Evolutionary conservation across 2,329 filamentous ascomycete species (phyloP), one percentile per base, ranked within the genome.

Genomic region (Aspergillus puulaauensis): DNA sequence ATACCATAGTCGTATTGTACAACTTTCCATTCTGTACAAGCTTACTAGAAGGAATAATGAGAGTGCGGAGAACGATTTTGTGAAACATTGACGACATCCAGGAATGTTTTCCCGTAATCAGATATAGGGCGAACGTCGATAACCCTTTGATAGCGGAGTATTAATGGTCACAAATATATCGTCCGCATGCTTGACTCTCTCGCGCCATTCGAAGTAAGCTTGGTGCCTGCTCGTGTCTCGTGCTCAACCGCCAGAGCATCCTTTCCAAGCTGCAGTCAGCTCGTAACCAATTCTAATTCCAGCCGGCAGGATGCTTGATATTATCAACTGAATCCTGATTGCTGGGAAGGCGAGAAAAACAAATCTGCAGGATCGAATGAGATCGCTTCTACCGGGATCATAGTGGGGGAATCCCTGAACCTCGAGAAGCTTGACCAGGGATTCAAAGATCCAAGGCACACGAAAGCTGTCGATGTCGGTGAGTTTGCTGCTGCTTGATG

Each of bases 351-450:
- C 6, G 11, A 48, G 23, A 33, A 44, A 50, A 55, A 50, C 27
- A 45, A 43, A 50, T 44, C 19, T 45, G 14, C 40, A 8, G 39
- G 45, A 33, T 50, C 51, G 35, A 58, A 58, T 56, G 23, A 54
- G 47, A 57, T 54, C 52, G 41, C 41, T 33, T 40, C 48, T 43
- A 8, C 9, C 40, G 15, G 37, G n/a, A 19, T 43, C 39, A 47
- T 54, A 53, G 62, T 64, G 62, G 63, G 58, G 60, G 58, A 12
- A 61, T 64, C 62, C 62, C 56, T 65, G 60, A 60, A 57, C 59
- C 51, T 56, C 46, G 46, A 35, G 63, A 65, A 65, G 63, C 63
- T 65, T 65, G 63, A 57, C 63, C 57, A 58, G 59, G 31, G 31
- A 48, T 35, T 35, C 17, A 44, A 57, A 31, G 46, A 59, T 56